phyloP scores from a whole-genome alignment of 306 rosid species.

The Alnus rubra region DNA sequence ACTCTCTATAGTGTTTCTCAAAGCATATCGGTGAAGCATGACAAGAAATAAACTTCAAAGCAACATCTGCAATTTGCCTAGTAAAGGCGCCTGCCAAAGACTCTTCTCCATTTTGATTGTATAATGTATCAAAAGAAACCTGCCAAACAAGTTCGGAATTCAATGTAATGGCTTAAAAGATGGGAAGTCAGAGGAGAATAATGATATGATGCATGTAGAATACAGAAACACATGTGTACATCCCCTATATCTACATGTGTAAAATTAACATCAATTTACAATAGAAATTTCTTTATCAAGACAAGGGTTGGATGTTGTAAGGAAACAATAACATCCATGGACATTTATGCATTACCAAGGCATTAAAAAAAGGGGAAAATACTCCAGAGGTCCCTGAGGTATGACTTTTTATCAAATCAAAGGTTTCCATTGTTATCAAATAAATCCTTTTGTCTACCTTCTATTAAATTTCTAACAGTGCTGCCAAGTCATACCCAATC shows the following conservation, averaged over 20 bases:
- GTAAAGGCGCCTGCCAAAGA: constrained; percentile 32
- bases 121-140: constrained; percentile 34
- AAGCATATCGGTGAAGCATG: constrained; percentile 82
- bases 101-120: constrained; percentile 50
- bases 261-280: too few species aligned
- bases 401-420: too few species aligned
- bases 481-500: too few species aligned
- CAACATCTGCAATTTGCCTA: constrained; percentile 45
- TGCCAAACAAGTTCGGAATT: constrained; percentile 27
- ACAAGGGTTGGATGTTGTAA: background rate
- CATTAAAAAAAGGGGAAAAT: background rate
- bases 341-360: background rate
- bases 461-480: too few species aligned
- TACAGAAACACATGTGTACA: background rate
- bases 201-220: background rate
- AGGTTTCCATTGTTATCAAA: too few species aligned
- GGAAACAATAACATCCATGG: background rate
- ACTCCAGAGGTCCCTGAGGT: too few species aligned
- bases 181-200: constrained; percentile 5
- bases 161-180: constrained; percentile 16
- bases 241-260: background rate
- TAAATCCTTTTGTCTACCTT: too few species aligned
- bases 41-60: constrained; percentile 54
- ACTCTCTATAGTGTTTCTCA: constrained; percentile 77
- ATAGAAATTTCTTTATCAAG: background rate